phyloP scores from a whole-genome alignment of 2,329 filamentous ascomycete genomes.

The Aspergillus sp. region DNA sequence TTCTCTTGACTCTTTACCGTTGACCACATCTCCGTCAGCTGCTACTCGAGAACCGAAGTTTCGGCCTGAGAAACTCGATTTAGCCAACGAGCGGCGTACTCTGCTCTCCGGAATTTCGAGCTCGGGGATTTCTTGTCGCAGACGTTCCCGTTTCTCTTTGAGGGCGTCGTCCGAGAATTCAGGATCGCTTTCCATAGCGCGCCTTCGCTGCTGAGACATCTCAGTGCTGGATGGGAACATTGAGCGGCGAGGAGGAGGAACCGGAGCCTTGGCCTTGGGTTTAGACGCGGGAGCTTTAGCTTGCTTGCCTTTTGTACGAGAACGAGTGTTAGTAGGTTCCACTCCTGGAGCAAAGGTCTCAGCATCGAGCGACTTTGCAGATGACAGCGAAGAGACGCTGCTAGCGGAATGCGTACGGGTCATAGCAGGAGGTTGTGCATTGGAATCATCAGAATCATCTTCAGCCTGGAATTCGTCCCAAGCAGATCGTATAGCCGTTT shows the following conservation, averaged over 20 bases:
- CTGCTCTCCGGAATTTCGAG: constrained; percentile 17
- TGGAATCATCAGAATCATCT: constrained; percentile 3
- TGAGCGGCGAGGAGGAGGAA: constrained; percentile 7
- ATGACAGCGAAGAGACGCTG: constrained; percentile 33
- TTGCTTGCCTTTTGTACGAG: constrained; percentile 15
- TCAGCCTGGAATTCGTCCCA: constrained; percentile 15
- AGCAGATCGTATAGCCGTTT: constrained; percentile 22
- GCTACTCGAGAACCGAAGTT: neutral
- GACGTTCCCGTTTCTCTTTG: constrained; percentile 19
- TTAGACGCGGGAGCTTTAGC: constrained; percentile 14
- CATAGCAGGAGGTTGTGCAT: constrained; percentile 5
- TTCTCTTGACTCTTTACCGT: constrained; percentile 9
- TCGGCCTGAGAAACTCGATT: constrained; percentile 4
- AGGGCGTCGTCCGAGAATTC: constrained; percentile 19
- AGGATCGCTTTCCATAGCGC: constrained; percentile 21
- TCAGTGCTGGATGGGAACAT: constrained; percentile 16
- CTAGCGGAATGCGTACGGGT: constrained; percentile 17
- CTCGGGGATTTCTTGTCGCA: constrained; percentile 15
- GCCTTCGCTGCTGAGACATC: constrained; percentile 18
- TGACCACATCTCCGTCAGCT: neutral
- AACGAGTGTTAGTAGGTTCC: constrained; percentile 8
- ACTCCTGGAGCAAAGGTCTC: constrained; percentile 23
- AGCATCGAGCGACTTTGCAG: constrained; percentile 30
- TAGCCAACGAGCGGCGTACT: constrained; percentile 17
- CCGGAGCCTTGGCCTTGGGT: constrained; percentile 12